phyloP scores from a whole-genome alignment of 805 yeast species.

The Zygoascus biomembranicola region DNA sequence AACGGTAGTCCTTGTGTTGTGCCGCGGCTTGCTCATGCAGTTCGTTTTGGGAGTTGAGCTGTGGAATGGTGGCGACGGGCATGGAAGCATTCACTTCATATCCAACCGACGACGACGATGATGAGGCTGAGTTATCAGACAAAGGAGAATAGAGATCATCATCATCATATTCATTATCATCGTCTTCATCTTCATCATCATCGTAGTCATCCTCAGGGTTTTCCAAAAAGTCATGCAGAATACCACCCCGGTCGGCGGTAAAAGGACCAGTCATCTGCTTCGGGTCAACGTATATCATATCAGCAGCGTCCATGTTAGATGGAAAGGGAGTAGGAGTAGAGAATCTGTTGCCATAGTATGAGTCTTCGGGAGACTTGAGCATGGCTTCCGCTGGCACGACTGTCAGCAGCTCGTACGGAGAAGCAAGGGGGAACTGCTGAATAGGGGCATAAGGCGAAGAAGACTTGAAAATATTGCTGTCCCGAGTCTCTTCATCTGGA shows the following conservation, averaged over 20 bases:
- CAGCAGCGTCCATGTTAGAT: slow-evolving; percentile 1
- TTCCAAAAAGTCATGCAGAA: slow-evolving; percentile 4
- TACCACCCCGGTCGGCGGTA: not conserved
- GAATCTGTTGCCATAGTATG: slow-evolving; percentile 4
- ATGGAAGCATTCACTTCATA: slow-evolving; percentile 3
- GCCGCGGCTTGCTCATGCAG: not conserved
- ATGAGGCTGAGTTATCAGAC: not conserved
- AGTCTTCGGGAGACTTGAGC: slow-evolving; percentile 9
- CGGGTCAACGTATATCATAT: slow-evolving; percentile 7
- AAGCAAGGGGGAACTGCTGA: not conserved
- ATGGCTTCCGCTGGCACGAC: slow-evolving; percentile 5
- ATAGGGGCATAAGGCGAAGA: slow-evolving; percentile 1
- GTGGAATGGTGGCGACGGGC: not conserved
- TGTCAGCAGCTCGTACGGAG: slow-evolving; percentile 2
- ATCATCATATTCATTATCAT: slow-evolving; percentile 11
- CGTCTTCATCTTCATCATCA: slow-evolving; percentile 18
- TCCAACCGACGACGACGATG: slow-evolving; percentile 4
- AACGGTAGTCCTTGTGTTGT: not conserved
- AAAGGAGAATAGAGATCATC: slow-evolving; percentile 2
- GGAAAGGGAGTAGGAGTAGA: not conserved
- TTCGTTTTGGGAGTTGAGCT: not conserved
- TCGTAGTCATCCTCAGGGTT: slow-evolving; percentile 12
- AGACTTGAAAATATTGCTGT: not conserved
- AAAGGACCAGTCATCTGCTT: slow-evolving; percentile 1
- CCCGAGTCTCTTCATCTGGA: not conserved